Percentiles rank a stretch among this genome's conserved stretches.
Evolutionary conservation across 352 stramenopile species (phyloP).

Genomic region (Pythium phragmiticola): DNA sequence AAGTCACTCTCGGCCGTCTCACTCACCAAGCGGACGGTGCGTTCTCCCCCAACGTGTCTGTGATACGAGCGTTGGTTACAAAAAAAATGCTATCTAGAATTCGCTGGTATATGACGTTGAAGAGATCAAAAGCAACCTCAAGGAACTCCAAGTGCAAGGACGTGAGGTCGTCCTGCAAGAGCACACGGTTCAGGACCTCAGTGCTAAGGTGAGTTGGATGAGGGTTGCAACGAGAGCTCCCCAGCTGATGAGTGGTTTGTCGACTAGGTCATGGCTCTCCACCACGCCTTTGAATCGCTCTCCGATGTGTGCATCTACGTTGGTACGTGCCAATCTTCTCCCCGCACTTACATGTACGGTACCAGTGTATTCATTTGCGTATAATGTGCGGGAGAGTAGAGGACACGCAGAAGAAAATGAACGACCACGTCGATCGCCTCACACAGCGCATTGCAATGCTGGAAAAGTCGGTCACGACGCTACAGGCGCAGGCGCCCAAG

Average conservation of each 20-base stretch:
- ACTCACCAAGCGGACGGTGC: conserved; percentile 59
- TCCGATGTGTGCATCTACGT: conserved; percentile 57
- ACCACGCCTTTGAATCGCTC: conserved; percentile 56
- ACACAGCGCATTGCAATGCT: conserved; percentile 34
- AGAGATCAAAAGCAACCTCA: conserved; percentile 54
- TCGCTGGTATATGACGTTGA: conserved; percentile 49
- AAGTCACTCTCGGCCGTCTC: conserved; percentile 57
- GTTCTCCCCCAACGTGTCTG: background rate
- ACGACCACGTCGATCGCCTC: conserved; percentile 15
- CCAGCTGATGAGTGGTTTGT: background rate
- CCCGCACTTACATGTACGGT: no score
- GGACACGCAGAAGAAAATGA: conserved; percentile 26
- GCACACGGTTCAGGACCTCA: conserved; percentile 44
- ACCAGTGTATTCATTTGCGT: no score
- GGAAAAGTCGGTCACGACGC: conserved; percentile 32
- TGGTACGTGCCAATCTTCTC: background rate
- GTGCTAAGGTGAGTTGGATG: conserved; percentile 27
- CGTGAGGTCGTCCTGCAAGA: conserved; percentile 49
- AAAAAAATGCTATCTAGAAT: conserved; percentile 28
- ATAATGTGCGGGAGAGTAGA: conserved; percentile 14
- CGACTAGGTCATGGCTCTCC: conserved; percentile 40
- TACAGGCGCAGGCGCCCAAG: conserved; percentile 36
- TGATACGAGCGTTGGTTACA: no score
- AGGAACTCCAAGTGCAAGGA: conserved; percentile 37
- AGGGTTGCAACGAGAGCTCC: background rate